Percentiles rank a stretch among this genome's conserved stretches.
These are phyloP conservation scores for Coniochaeta sp. DNA, from an alignment of 2,329 filamentous ascomycete genomes.

Conservation along the genomic window DNA sequence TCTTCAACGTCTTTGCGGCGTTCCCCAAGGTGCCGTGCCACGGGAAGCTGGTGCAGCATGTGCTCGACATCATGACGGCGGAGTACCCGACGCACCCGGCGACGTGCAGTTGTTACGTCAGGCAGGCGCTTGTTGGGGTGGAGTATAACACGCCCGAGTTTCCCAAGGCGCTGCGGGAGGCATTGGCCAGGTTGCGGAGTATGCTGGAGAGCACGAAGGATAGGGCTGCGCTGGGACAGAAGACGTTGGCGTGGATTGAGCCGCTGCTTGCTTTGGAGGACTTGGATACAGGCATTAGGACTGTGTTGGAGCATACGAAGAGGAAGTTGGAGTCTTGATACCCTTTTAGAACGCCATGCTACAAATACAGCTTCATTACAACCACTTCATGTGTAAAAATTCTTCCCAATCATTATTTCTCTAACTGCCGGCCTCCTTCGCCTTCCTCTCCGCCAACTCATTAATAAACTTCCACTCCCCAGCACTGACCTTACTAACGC, in stretches of 20 bases:
- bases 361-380: background rate
- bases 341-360: background rate
- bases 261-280: conserved; percentile 38
- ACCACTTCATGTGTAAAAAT: no score
- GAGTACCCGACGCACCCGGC: conserved; percentile 53
- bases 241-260: conserved; percentile 48
- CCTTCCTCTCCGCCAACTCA: conserved; percentile 40
- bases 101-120: conserved; percentile 65
- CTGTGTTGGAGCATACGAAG: conserved; percentile 48
- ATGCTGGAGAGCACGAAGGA: conserved; percentile 38
- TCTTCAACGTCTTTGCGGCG: conserved; percentile 71
- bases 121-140: conserved; percentile 61
- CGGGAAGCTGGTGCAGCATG: conserved; percentile 62
- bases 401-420: no score
- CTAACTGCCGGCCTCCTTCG: conserved; percentile 18
- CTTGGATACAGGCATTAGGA: conserved; percentile 48
- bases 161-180: conserved; percentile 60
- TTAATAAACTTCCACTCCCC: conserved; percentile 61
- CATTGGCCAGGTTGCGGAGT: conserved; percentile 55
- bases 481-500: conserved; percentile 62
- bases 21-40: conserved; percentile 64
- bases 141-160: conserved; percentile 61
- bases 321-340: conserved; percentile 19
- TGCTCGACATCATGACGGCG: conserved; percentile 57
- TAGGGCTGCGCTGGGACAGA: conserved; percentile 36